phyloP scores from a whole-genome alignment of 192 early-diverging fungal genomes.

The Coemansia sp. region DNA sequence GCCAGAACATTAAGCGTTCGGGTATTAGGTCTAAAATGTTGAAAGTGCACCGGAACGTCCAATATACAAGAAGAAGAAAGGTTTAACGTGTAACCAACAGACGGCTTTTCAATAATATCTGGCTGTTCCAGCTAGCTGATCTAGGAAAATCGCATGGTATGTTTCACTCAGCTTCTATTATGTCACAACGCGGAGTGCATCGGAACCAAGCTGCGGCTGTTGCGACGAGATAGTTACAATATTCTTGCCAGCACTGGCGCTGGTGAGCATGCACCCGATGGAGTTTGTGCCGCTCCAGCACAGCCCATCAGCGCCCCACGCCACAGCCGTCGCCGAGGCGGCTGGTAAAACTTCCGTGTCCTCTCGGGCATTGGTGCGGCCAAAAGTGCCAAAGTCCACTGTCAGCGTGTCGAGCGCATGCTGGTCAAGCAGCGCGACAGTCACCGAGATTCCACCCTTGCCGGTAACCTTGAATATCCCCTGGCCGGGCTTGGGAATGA shows the following conservation, averaged over 20 bases:
- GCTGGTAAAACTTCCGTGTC: neutral
- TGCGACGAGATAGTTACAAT: constrained; percentile 14
- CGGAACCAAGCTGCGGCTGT: constrained; percentile 10
- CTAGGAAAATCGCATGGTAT: too few relatives aligned
- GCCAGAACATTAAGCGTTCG: constrained; percentile 18
- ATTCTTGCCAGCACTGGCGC: neutral
- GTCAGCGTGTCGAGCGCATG: constrained; percentile 34
- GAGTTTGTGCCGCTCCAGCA: neutral
- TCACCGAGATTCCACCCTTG: constrained; percentile 11
- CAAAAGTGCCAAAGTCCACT: constrained; percentile 19
- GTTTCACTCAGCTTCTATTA: too few relatives aligned
- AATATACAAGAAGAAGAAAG: too few relatives aligned
- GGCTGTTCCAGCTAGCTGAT: too few relatives aligned
- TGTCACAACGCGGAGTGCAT: too few relatives aligned
- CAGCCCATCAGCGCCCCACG: constrained; percentile 43
- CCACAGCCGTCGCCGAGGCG: constrained; percentile 8
- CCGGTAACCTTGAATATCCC: constrained; percentile 17
- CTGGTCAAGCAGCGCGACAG: constrained; percentile 26
- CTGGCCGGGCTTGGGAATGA: constrained; percentile 33
- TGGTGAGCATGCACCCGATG: constrained; percentile 9
- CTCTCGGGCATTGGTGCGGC: neutral
- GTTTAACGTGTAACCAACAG: too few relatives aligned
- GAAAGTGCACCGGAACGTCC: too few relatives aligned
- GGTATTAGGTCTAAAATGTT: constrained; percentile 33
- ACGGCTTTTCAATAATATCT: too few relatives aligned